Conservation (phyloP, 305 asterid species). For the Solanum hybrid region DNA sequence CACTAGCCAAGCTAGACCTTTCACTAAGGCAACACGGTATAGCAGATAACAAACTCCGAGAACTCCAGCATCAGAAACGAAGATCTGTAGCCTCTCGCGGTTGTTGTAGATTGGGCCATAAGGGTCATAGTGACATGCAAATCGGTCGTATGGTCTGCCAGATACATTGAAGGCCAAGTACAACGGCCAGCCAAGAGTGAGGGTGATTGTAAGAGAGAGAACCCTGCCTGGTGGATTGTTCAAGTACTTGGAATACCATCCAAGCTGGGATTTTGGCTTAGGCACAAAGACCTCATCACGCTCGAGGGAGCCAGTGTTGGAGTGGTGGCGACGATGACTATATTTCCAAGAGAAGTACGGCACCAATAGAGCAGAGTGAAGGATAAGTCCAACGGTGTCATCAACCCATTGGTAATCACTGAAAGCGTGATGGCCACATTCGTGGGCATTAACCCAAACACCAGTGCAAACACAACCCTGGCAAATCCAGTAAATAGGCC, state of each 20-base stretch:
- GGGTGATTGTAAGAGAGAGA: slow-evolving; percentile 23
- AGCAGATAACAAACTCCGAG: slow-evolving; percentile 25
- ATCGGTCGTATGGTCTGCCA: slow-evolving; percentile 46
- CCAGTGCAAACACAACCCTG: slow-evolving; percentile 64
- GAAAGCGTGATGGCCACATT: slow-evolving; percentile 63
- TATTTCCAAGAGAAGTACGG: slow-evolving; percentile 63
- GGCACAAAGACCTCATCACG: slow-evolving; percentile 64
- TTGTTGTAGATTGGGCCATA: slow-evolving; percentile 50
- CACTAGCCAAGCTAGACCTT: slow-evolving; percentile 39
- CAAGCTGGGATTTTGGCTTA: slow-evolving; percentile 28
- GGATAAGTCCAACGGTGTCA: slow-evolving; percentile 50
- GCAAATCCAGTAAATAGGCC: slow-evolving; percentile 42
- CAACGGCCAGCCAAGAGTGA: slow-evolving; percentile 57
- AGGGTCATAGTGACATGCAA: slow-evolving; percentile 49
- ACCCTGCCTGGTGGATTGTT: slow-evolving; percentile 53
- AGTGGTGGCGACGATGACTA: slow-evolving; percentile 61
- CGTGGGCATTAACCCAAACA: slow-evolving; percentile 58
- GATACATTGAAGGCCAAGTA: slow-evolving; percentile 51
- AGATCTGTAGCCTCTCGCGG: slow-evolving; percentile 45
- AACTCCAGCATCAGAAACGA: slow-evolving; percentile 41
- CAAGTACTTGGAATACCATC: slow-evolving; percentile 42
- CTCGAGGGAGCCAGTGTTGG: slow-evolving; percentile 57
- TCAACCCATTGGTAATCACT: slow-evolving; percentile 59
- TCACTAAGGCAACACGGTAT: slow-evolving; percentile 23
- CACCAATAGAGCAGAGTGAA: slow-evolving; percentile 52